Conservation (phyloP, 768 basidiomycete genomes). For the Mycena leptocephala region DNA sequence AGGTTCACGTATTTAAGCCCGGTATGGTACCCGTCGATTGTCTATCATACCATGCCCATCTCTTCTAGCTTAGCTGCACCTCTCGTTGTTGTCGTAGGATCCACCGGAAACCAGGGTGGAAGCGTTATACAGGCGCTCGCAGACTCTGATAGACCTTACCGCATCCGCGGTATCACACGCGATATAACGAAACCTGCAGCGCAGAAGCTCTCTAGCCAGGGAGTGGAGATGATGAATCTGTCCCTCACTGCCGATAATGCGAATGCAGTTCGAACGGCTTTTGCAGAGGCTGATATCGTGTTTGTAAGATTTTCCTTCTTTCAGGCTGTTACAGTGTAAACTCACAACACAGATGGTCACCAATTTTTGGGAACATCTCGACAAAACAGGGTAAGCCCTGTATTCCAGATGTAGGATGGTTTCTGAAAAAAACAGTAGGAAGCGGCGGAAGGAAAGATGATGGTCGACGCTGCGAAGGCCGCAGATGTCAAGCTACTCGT, state of each 20-base stretch:
- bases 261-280: background rate
- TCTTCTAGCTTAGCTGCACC: background rate
- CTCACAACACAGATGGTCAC: constrained; percentile 7
- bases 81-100: constrained; percentile 24
- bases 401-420: background rate
- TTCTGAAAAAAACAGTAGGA: background rate
- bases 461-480: constrained; percentile 13
- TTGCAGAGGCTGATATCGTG: background rate
- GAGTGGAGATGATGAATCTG: constrained; percentile 18
- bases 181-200: constrained; percentile 19
- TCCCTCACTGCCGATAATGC: background rate
- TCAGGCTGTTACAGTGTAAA: too few species aligned
- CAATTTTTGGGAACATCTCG: constrained; percentile 9
- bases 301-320: background rate
- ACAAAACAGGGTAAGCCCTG: background rate
- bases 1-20: background rate
- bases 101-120: constrained; percentile 22
- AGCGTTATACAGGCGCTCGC: constrained; percentile 18
- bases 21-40: background rate
- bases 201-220: background rate
- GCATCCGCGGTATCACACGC: constrained; percentile 24
- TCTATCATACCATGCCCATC: background rate
- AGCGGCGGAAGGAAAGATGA: constrained; percentile 13
- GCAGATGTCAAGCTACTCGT: constrained; percentile 4
- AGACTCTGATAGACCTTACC: constrained; percentile 9